phyloP scores from a whole-genome alignment of 768 basidiomycete species.

The Lactifluus echinatus region DNA sequence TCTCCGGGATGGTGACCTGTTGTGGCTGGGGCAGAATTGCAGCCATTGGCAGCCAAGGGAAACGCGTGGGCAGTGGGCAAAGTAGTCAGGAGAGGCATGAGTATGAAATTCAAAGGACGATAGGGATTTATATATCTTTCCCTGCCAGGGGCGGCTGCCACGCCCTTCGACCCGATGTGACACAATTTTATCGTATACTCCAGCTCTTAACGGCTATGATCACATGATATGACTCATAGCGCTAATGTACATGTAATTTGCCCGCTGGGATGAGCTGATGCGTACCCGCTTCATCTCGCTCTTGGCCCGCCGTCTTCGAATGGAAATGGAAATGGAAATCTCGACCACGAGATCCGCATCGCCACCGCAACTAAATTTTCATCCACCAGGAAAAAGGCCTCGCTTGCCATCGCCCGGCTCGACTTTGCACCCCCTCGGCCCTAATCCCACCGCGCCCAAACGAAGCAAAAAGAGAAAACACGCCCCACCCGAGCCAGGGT shows the following conservation, averaged over 20 bases:
- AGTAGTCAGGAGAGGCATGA: constrained; percentile 4
- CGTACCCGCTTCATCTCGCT: neutral
- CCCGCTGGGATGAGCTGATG: no score
- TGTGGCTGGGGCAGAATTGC: no score
- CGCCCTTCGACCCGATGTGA: no score
- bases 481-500: constrained; percentile 49
- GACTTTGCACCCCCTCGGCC: neutral
- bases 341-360: neutral
- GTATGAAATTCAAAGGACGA: no score
- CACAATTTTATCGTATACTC: neutral
- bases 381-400: constrained; percentile 28
- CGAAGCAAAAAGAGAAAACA: constrained; percentile 31
- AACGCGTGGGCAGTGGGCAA: neutral
- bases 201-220: neutral
- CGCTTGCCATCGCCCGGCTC: constrained; percentile 19
- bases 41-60: neutral
- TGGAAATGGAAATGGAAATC: neutral
- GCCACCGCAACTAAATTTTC: neutral
- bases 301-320: neutral
- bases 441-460: constrained; percentile 9
- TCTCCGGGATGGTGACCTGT: no score
- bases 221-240: no score
- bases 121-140: no score
- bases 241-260: no score
- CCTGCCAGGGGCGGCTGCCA: no score